Evolutionary conservation across 805 yeast genomes (phyloP).

Genomic region (Lipomyces yamadae): DNA sequence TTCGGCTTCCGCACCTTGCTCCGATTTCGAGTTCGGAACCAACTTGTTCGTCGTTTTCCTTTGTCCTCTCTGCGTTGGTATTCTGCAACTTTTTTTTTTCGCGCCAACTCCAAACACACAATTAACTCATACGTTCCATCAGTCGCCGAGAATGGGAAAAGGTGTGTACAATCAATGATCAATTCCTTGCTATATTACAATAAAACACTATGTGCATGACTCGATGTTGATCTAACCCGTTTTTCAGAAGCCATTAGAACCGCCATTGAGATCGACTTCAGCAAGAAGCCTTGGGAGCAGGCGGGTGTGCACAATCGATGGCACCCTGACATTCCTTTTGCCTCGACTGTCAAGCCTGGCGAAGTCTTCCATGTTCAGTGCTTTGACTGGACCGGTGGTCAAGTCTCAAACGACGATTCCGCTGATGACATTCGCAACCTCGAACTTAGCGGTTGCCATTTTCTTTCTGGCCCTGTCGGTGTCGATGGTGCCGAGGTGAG

Average conservation of each 20-base stretch:
- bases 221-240: background rate
- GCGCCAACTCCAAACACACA: background rate
- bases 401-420: conserved; percentile 52
- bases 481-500: conserved; percentile 50
- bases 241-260: conserved; percentile 43
- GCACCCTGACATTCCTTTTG: conserved; percentile 57
- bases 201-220: background rate
- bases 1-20: background rate
- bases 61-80: background rate
- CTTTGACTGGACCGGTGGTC: conserved; percentile 62
- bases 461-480: conserved; percentile 57
- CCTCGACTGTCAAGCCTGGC: conserved; percentile 47
- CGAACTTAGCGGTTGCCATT: conserved; percentile 54
- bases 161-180: conserved; percentile 3
- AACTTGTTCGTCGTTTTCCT: background rate
- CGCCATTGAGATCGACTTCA: conserved; percentile 51
- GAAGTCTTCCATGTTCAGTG: conserved; percentile 55
- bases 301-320: conserved; percentile 57
- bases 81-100: background rate
- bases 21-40: background rate
- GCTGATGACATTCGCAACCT: conserved; percentile 56
- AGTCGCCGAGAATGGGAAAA: conserved; percentile 11
- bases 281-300: conserved; percentile 54
- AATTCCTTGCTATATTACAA: background rate
- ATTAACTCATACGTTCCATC: background rate